phyloP scores from a whole-genome alignment of 768 basidiomycete genomes.

The Boletus reticuloceps region DNA sequence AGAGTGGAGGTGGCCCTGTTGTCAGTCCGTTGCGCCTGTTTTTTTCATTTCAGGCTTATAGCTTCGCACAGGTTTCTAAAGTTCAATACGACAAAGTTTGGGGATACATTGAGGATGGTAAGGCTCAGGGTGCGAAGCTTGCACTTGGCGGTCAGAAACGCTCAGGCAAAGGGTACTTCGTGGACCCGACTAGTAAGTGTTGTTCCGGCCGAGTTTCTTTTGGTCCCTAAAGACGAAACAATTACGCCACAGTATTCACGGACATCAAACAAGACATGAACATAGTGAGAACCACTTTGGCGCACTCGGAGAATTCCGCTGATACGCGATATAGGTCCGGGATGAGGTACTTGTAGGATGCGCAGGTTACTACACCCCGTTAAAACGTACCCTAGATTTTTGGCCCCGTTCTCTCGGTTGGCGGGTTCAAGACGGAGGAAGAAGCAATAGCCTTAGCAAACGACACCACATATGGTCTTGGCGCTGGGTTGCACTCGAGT shows the following conservation, averaged over 20 bases:
- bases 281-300: slow-evolving; percentile 54
- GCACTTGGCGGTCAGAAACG: slow-evolving; percentile 80
- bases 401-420: slow-evolving; percentile 86
- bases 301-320: slow-evolving; percentile 8
- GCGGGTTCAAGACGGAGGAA: slow-evolving; percentile 81
- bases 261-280: slow-evolving; percentile 80
- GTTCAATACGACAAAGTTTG: slow-evolving; percentile 83
- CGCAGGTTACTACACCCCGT: slow-evolving; percentile 4
- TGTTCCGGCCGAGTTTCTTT: slow-evolving; percentile 6
- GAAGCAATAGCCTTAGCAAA: slow-evolving; percentile 86
- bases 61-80: slow-evolving; percentile 65
- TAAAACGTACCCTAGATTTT: slow-evolving; percentile 63
- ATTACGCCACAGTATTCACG: slow-evolving; percentile 61
- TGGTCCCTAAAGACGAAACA: slow-evolving; percentile 1
- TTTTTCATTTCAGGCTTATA: slow-evolving; percentile 7
- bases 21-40: slow-evolving; percentile 42
- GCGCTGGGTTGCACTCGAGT: slow-evolving; percentile 90
- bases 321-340: slow-evolving; percentile 29
- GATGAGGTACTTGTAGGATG: slow-evolving; percentile 27
- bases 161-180: slow-evolving; percentile 76
- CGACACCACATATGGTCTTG: slow-evolving; percentile 86
- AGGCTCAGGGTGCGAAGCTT: slow-evolving; percentile 76
- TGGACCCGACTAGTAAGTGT: slow-evolving; percentile 82
- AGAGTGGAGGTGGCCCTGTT: slow-evolving; percentile 77
- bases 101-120: slow-evolving; percentile 85